Evolutionary conservation across 495 filamentous ascomycete species (phyloP).

Genomic region (Chaetomium tenue): DNA sequence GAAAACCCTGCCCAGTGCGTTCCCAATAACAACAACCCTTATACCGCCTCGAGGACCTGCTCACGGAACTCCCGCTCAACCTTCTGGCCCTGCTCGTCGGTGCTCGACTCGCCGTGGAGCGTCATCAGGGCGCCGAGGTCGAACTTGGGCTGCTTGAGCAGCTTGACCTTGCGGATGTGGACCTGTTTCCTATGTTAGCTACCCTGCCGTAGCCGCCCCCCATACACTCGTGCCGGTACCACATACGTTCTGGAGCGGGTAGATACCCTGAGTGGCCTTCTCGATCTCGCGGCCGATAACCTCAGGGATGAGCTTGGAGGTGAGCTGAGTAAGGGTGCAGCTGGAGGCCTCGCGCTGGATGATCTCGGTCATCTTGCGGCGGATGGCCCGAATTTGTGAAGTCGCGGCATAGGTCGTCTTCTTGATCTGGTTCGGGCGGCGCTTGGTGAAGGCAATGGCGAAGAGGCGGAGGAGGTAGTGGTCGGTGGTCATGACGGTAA

Average conservation of each 20-base stretch:
- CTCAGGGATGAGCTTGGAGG: conserved; percentile 96
- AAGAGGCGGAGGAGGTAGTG: conserved; percentile 98
- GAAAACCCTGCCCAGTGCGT: conserved; percentile 50
- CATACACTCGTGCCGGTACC: neutral
- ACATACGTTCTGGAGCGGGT: conserved; percentile 96
- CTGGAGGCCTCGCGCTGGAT: conserved; percentile 91
- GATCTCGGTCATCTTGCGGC: conserved; percentile 99
- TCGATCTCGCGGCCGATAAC: conserved; percentile 99
- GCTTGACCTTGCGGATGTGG: conserved; percentile 99
- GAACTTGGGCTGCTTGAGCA: conserved; percentile 97
- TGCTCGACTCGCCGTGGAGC: conserved; percentile 94
- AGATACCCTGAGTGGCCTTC: conserved; percentile 98
- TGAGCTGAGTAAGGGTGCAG: conserved; percentile 92
- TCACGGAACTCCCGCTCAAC: conserved; percentile 99
- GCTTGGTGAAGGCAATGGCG: conserved; percentile 98
- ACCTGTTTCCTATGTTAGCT: conserved; percentile 59
- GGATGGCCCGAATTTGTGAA: conserved; percentile 93
- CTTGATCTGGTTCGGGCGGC: conserved; percentile 98
- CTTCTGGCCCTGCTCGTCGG: conserved; percentile 97
- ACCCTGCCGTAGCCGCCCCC: neutral
- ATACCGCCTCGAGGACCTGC: conserved; percentile 87
- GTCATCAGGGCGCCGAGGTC: conserved; percentile 92
- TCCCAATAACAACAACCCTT: conserved; percentile 51
- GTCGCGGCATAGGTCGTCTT: conserved; percentile 97
- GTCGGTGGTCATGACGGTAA: conserved; percentile 99